Percentiles rank a stretch among this genome's conserved stretches.
These are phyloP conservation scores for Coriolopsis trogii DNA, from an alignment of 1,284 basidiomycete genomes.

Conservation along the genomic window DNA sequence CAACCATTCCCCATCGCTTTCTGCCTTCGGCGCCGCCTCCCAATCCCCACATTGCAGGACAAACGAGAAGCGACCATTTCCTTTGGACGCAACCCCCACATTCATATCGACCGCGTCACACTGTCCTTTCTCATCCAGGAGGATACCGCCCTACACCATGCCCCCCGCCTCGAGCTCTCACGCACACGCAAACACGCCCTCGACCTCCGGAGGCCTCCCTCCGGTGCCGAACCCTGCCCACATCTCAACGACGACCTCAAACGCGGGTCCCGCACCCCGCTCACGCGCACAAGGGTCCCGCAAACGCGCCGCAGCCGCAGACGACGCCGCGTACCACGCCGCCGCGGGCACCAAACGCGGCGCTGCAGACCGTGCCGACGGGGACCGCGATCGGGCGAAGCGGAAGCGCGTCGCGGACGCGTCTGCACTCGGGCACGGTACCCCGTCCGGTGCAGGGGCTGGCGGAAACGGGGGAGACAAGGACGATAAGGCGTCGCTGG, in stretches of 20 bases:
- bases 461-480: conserved; percentile 27
- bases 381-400: conserved; percentile 64
- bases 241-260: not conserved
- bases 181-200: no score
- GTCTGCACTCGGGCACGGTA: conserved; percentile 8
- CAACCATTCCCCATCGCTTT: no score
- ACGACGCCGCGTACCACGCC: conserved; percentile 37
- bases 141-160: no score
- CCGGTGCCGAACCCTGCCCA: not conserved
- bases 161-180: no score
- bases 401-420: conserved; percentile 62
- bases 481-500: conserved; percentile 45
- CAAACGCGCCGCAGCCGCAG: conserved; percentile 28
- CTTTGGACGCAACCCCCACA: no score
- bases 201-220: no score
- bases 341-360: conserved; percentile 29
- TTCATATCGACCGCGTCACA: no score
- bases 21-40: no score
- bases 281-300: conserved; percentile 28
- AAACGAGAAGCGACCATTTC: no score
- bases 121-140: no score
- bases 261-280: conserved; percentile 12
- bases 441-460: conserved; percentile 23
- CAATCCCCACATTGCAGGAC: no score
- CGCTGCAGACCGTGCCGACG: conserved; percentile 43